Evolutionary conservation across 2,329 filamentous ascomycete species (phyloP), one percentile per base, ranked within the genome.

Genomic region (Aspergillus vadensis): DNA sequence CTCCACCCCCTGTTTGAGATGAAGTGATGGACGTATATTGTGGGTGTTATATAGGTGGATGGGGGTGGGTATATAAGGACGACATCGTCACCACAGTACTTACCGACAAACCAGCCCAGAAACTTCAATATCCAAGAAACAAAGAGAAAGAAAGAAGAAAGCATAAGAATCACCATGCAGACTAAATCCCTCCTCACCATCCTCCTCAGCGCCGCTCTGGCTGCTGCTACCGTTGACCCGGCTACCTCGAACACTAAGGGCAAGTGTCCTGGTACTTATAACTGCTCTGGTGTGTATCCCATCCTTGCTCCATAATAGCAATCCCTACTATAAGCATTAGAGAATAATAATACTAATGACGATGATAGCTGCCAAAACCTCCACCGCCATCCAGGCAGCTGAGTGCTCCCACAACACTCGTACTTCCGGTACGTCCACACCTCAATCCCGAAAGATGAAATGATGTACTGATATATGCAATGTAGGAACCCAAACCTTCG

Each of bases 371-470:
- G 61, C 71, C 53, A 74, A 75, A 62, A 64, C 67, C 4, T 77
- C 75, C 43, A 75, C 57, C 4, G 69, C 72, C 14, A 77, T 77
- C 62, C 75, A 77, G 57, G 75, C 75, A 5, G 74, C 75, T 15
- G 75, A 77, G 60, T 77, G 75, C 65, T 69, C 72, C 21, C 69
- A 77, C 70, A 77, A 77, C 68, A 77, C 75, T 6, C 72, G 75
- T 15, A 70, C 69, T 9, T 73, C 71, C 0, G 47, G 56, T 63
- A 60, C 25, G 25, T 25, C 25, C 25, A 25, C 25, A 25, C 25
- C 25, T 25, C 25, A 25, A 1, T 25, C 25, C 25, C 6, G 1
- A 25, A 30, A 12, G 27, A 30, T 4, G 0, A 10, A 30, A 10
- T 4, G 4, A 30, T 30, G 1, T 30, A 12, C 10, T 30, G 27